Evolutionary conservation across 352 stramenopile genomes (phyloP), one percentile per base, ranked within the genome.

Genomic region (Phytophthora parvispora): DNA sequence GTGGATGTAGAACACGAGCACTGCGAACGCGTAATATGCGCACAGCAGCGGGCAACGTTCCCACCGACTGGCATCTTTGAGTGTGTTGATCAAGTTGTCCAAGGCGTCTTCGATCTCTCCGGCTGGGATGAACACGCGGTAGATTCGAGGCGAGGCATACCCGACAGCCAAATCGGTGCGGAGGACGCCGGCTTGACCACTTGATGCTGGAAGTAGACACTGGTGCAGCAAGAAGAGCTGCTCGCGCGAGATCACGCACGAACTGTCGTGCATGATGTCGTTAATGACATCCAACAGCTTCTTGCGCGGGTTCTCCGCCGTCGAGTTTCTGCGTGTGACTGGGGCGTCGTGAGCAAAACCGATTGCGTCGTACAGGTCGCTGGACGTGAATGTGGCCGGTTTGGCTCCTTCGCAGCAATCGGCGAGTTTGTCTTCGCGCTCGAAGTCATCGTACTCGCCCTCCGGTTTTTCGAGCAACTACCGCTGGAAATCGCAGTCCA

Each of bases 1-100:
- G 50, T 95, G 87, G 51, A 95, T 93, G 63, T 83, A 95, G 64
- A 94, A 95, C 48, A 94, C 87, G 3, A 95, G 73, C 28, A 91
- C 83, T 12, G 86, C 82, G 38, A 93, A 95, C 7, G 84, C 77
- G 56, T 93, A 95, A 68, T 95, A 95, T 1, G 84, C 87, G 36
- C 82, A 83, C 7, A 95, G 64, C 20, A 94, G 67, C n/a, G 84
- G 87, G 2, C 81, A 75, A 8, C 77, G 61, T 16, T 78, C 54
- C 78, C 83, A 90, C 1, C 49, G 69, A 9, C 63, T 72, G 0
- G 64, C 9, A 18, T 82, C 73, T 36, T 94, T 93, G 22, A 95
- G 72, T 2, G 64, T 80, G 0, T 48, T 18, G 0, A 94, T 52
- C 20, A 92, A 64, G 2, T 83, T 68, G 16, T 77, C 22, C 9